phyloP scores from a whole-genome alignment of 805 yeast species.

The Candida rishiriensis region DNA sequence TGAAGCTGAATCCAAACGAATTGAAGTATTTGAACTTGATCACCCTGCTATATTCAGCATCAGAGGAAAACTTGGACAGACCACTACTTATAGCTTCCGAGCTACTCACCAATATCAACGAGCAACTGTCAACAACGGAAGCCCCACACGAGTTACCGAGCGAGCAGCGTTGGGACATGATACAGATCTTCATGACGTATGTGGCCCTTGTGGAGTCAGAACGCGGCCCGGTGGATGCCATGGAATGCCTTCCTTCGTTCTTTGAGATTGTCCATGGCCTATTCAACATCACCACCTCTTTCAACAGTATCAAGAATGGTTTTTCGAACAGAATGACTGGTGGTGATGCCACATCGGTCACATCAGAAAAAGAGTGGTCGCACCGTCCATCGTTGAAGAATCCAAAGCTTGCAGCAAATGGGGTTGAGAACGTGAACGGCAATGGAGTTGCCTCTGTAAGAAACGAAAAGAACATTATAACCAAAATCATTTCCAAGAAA shows the following conservation, averaged over 20 bases:
- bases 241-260: slow-evolving; percentile 63
- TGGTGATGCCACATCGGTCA: not conserved
- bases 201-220: slow-evolving; percentile 62
- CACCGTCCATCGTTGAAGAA: slow-evolving; percentile 12
- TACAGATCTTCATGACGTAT: slow-evolving; percentile 73
- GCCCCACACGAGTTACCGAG: slow-evolving; percentile 20
- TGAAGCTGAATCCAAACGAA: slow-evolving; percentile 49
- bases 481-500: slow-evolving; percentile 10
- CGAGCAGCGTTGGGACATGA: slow-evolving; percentile 40
- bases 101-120: slow-evolving; percentile 41
- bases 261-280: slow-evolving; percentile 50
- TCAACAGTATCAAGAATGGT: not conserved
- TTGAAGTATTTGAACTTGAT: slow-evolving; percentile 65
- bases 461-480: slow-evolving; percentile 12
- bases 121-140: slow-evolving; percentile 36
- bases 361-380: slow-evolving; percentile 8
- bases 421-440: slow-evolving; percentile 4
- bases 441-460: slow-evolving; percentile 4
- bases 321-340: slow-evolving; percentile 1
- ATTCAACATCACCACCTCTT: slow-evolving; percentile 10
- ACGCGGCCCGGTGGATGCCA: slow-evolving; percentile 52
- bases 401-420: slow-evolving; percentile 3
- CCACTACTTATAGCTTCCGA: slow-evolving; percentile 45
- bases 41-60: slow-evolving; percentile 56
- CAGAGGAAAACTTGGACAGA: slow-evolving; percentile 40